phyloP scores from a whole-genome alignment of 2,329 filamentous ascomycete genomes.

The Dactylellina leptospora region DNA sequence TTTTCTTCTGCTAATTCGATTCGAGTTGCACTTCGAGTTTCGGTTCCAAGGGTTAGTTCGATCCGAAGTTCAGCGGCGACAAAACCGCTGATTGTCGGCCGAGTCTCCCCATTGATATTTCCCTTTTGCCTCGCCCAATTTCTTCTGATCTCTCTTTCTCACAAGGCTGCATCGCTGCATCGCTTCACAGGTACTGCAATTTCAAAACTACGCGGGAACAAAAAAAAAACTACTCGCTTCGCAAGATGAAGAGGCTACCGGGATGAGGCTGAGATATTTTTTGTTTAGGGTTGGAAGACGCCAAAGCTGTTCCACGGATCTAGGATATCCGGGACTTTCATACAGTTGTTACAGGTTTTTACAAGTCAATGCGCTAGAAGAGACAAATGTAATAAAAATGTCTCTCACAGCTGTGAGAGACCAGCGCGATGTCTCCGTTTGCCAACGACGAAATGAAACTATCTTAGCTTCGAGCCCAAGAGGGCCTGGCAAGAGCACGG shows the following conservation, averaged over 20 bases:
- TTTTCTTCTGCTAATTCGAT: slow-evolving; percentile 13
- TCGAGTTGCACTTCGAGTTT: slow-evolving; percentile 42
- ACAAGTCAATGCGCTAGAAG: slow-evolving; percentile 29
- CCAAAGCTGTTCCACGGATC: no score
- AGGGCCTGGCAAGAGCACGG: slow-evolving; percentile 17
- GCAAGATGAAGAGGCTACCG: slow-evolving; percentile 7
- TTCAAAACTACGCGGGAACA: no score
- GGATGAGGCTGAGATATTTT: slow-evolving; percentile 33
- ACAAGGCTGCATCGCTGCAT: no score
- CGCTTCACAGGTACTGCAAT: no score
- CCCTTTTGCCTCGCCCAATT: background rate
- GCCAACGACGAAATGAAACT: slow-evolving; percentile 23
- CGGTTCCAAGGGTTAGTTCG: background rate
- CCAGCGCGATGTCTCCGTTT: no score
- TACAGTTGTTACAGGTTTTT: slow-evolving; percentile 10
- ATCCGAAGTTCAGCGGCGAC: slow-evolving; percentile 28
- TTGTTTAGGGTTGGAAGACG: background rate
- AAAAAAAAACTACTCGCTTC: no score
- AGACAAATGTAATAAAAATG: no score
- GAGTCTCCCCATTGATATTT: slow-evolving; percentile 20
- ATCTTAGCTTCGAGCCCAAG: background rate
- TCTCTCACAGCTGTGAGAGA: no score
- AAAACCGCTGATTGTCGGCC: slow-evolving; percentile 15
- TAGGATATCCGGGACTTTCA: slow-evolving; percentile 13
- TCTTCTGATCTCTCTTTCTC: no score